Base-by-base conservation (phyloP, 2,329 filamentous ascomycete species). In the Lasiodiplodia theobromae region DNA sequence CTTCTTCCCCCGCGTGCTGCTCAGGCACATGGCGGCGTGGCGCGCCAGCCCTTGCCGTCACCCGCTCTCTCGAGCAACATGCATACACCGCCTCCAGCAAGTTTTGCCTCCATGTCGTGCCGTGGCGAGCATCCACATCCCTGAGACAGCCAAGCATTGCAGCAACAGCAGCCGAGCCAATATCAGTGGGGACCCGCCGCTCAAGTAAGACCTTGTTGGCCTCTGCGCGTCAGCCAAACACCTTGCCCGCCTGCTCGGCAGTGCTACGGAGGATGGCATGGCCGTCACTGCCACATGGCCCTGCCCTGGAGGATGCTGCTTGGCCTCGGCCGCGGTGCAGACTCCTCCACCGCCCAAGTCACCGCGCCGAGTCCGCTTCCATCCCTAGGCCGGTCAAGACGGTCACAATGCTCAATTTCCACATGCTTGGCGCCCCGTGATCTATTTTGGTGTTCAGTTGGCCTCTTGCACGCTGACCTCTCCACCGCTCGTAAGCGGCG, bases 251-350 rank as follows among this genome's bases (percentile, higher is more conserved):
- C 16, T 51, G 44, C 65, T 60, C 56, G 65, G 65, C 54, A 58
- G 65, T 67, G 34, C 65, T 67, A 58, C 65, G 53, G 65, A 67
- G 53, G 38, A 60, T 60, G 31, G 40, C 18, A 44, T 34, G 37
- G 51, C 28, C 57, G 57, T 63, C 66, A 68, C 66, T 68, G 56
- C 66, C 66, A 68, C 66, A 68, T 68, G 66, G 66, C 66, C 56
- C 54, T 38, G 54, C 44, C 54, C 44, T 67, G 65, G 23, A 37
- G 37, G 54, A 57, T 52, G 54, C 44, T 52, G 31, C 60, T 37
- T 38, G 60, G 60, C 38, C 60, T 16, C 40, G 40, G 16, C n/a
- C 37, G 57, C 38, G 21, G 38, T 47, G 44, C 57, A n/a, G 44
- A 47, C 44, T 47, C 60, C 16, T n/a, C 25, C 28, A 14, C 60